phyloP scores from a whole-genome alignment of 345 rosid species.

The Rhizophora apiculata region DNA sequence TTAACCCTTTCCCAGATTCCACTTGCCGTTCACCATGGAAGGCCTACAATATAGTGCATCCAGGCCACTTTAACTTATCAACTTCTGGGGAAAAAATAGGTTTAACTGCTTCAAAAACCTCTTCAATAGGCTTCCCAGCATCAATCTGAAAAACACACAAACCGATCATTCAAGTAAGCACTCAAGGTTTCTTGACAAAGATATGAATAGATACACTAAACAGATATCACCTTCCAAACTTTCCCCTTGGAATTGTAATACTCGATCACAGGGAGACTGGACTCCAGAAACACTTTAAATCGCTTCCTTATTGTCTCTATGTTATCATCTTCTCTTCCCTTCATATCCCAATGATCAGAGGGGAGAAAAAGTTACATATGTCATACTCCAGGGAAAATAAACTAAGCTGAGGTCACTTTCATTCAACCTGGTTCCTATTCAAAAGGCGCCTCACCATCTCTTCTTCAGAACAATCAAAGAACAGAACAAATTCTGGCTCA shows the following conservation, averaged over 20 bases:
- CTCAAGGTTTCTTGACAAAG: not conserved
- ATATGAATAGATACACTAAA: not conserved
- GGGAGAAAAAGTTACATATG: not conserved
- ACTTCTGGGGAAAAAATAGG: constrained; percentile 24
- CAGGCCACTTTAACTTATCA: constrained; percentile 39
- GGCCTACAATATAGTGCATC: constrained; percentile 12
- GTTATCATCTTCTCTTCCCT: constrained; percentile 25
- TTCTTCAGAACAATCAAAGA: constrained; percentile 22
- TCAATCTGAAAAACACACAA: constrained; percentile 10
- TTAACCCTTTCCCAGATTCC: constrained; percentile 3
- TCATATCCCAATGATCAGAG: not conserved
- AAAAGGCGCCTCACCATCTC: constrained; percentile 13
- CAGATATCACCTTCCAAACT: constrained; percentile 4
- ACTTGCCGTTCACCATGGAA: not conserved
- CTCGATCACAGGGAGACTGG: constrained; percentile 14
- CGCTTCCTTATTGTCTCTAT: constrained; percentile 16
- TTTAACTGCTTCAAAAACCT: constrained; percentile 10
- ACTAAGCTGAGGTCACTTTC: not conserved
- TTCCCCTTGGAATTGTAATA: constrained; percentile 10
- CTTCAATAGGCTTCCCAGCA: constrained; percentile 14
- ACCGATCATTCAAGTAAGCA: not conserved
- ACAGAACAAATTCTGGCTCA: constrained; percentile 17
- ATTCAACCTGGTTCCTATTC: constrained; percentile 18
- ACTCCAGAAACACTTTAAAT: constrained; percentile 14
- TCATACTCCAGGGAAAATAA: not conserved